Base-by-base conservation (phyloP, 208 protist species). In the Phytomonas francai region DNA sequence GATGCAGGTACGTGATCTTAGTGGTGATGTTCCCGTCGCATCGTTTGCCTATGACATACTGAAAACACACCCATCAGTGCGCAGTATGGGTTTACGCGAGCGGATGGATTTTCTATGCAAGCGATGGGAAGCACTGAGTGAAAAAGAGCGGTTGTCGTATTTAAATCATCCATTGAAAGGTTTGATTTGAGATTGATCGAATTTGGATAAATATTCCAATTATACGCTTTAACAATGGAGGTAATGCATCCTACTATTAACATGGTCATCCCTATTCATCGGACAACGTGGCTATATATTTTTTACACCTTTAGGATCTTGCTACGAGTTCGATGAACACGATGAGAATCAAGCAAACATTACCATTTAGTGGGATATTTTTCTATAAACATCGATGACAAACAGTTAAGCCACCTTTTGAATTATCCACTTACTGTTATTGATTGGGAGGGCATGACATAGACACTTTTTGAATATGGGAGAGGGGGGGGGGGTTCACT, bases 81-180 rank as follows among this genome's bases (percentile, higher is more conserved):
- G 87, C 4, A 71, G 78, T 49, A 93, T 93, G 85, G 85, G 85
- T 14, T 61, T 95, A 33, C 80, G 84, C 6, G 90, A 95, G 73
- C 83, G 90, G n/a, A 93, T 95, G 85, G 79, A 88, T 65, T 93
- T 95, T 65, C 65, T 93, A 27, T 81, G 80, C 45, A 79, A 75
- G 27, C 74, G 85, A 6, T 95, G 90, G 90, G 71, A 81, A 25
- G 77, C 81, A 57, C 80, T 95, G 22, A 86, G 77, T 29, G 58
- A 78, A 54, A 79, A 76, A 49, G 76, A 93, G 74, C 79, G 78
- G 19, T 39, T 89, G 25, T 74, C 78, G 33, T 95, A 92, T 70
- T 61, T 93, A 25, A 88, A 90, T 62, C 71, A 91, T 71, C 90
- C 90, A 0, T 76, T 95, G 54, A 87, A 86, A 45, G 90, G 90